Conservation (phyloP, 768 basidiomycete genomes). For the Xerocomus potaroensis region DNA sequence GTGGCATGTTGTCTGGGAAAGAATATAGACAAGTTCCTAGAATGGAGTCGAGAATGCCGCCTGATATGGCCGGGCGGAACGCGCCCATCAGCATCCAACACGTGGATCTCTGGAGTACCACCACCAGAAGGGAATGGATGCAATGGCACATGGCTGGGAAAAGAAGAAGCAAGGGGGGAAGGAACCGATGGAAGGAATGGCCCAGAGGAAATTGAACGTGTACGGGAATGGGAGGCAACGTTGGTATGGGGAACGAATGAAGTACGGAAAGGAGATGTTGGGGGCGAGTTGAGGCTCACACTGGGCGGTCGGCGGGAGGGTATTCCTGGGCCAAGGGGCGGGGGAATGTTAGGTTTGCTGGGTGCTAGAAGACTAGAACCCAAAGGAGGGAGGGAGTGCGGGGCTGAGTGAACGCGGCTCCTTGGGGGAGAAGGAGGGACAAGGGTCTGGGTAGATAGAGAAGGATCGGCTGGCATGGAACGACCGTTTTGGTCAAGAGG, state of each 20-base stretch:
- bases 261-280: slow-evolving; percentile 31
- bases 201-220: slow-evolving; percentile 33
- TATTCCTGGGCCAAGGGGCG: slow-evolving; percentile 25
- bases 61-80: slow-evolving; percentile 29
- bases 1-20: slow-evolving; percentile 70
- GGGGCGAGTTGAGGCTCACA: slow-evolving; percentile 22
- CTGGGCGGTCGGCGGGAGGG: slow-evolving; percentile 24
- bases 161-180: slow-evolving; percentile 29
- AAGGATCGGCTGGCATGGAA: background rate
- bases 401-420: slow-evolving; percentile 26
- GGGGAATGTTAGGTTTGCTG: slow-evolving; percentile 13
- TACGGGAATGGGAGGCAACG: slow-evolving; percentile 21
- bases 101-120: slow-evolving; percentile 18
- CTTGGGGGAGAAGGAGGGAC: slow-evolving; percentile 20
- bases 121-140: slow-evolving; percentile 22
- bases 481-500: slow-evolving; percentile 7
- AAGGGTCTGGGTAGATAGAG: slow-evolving; percentile 3
- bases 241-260: slow-evolving; percentile 20
- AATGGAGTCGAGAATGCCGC: slow-evolving; percentile 73
- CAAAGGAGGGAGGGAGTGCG: slow-evolving; percentile 14
- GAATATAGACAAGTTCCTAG: slow-evolving; percentile 87
- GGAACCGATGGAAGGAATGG: slow-evolving; percentile 22
- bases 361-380: slow-evolving; percentile 23
- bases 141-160: slow-evolving; percentile 23
- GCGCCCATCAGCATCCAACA: slow-evolving; percentile 10